Conservation (phyloP, 441 rosid genomes). For the Capsella rubella region DNA sequence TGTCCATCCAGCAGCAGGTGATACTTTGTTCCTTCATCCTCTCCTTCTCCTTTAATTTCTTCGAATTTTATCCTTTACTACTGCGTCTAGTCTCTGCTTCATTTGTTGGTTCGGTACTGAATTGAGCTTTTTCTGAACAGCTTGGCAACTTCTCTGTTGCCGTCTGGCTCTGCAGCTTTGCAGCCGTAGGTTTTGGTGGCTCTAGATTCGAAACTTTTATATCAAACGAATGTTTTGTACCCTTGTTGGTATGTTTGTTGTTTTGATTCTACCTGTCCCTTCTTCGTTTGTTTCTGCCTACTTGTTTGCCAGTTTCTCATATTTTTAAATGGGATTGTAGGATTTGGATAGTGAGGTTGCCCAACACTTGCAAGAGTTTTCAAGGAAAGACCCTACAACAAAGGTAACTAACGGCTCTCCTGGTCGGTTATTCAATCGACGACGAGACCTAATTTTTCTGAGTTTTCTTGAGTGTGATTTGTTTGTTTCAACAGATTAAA, state of each 20-base stretch:
- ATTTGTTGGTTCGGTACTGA: constrained; percentile 11
- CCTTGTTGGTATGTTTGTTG: constrained; percentile 54
- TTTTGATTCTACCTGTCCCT: not conserved
- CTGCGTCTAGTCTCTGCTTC: constrained; percentile 2
- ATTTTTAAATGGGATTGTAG: constrained; percentile 50
- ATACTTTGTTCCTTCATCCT: not conserved
- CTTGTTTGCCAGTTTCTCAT: constrained; percentile 14
- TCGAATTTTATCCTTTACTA: not conserved
- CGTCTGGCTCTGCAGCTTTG: constrained; percentile 63
- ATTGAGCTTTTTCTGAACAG: constrained; percentile 47
- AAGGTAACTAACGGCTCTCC: constrained; percentile 56
- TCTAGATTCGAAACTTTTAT: constrained; percentile 66
- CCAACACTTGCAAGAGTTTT: constrained; percentile 82
- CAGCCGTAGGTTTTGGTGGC: constrained; percentile 85
- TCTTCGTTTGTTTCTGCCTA: not conserved
- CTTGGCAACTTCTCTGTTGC: constrained; percentile 84
- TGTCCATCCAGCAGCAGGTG: constrained; percentile 95
- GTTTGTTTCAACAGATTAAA: constrained; percentile 70
- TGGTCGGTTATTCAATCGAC: not conserved
- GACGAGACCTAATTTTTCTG: constrained; percentile 10
- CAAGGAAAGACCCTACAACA: constrained; percentile 89
- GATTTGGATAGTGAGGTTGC: constrained; percentile 83
- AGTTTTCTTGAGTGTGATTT: constrained; percentile 26
- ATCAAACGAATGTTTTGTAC: constrained; percentile 55
- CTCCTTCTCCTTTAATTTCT: not conserved